Base-by-base conservation (phyloP, 192 early-diverging fungal species). In the Coemansia javaensis region DNA sequence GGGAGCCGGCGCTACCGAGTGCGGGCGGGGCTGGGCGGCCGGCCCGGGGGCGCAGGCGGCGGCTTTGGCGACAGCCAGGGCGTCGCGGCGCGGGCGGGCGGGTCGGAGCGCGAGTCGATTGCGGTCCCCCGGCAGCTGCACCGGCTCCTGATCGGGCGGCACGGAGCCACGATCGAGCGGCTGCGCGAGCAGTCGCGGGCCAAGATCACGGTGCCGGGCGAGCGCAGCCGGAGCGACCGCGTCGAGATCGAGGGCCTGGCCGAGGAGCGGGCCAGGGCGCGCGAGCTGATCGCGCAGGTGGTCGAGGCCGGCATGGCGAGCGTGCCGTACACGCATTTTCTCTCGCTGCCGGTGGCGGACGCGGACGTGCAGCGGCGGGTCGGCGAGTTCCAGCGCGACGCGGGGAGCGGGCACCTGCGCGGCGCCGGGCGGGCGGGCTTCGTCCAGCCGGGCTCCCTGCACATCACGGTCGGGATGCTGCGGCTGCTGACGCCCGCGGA, bases 401-500 rank as follows among this genome's bases (percentile, higher is more conserved):
- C 44, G 1, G n/a, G 22, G 2, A 25, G 37, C 4, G 23, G 44
- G 4, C 10, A 27, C 5, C n/a, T 59, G 15, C 44, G 44, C 7
- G 21, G 18, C 10, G 36, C 32, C 10, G 28, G 31, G 5, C n/a
- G 20, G 12, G 16, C 41, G 2, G 51, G 45, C 10, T 55, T 71
- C 41, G 38, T 47, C 17, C 25, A 50, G 1, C 56, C 67, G 1
- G 55, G 39, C 0, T 50, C 47, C 8, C 21, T 71, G 43, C 67
- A 71, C 22, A 40, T 71, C 4, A 71, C 67, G 1, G 13, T 63
- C n/a, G 67, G 67, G 8, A 71, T 71, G 67, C 47, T 71, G 32
- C 67, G 67, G 16, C 20, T 71, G 31, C 23, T 53, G 20, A 50
- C 56, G 3, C 46, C 55, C 0, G 34, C 17, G 1, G 47, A 71